Evolutionary conservation across 306 rosid species (phyloP).

Genomic region (Casuarina equisetifolia): DNA sequence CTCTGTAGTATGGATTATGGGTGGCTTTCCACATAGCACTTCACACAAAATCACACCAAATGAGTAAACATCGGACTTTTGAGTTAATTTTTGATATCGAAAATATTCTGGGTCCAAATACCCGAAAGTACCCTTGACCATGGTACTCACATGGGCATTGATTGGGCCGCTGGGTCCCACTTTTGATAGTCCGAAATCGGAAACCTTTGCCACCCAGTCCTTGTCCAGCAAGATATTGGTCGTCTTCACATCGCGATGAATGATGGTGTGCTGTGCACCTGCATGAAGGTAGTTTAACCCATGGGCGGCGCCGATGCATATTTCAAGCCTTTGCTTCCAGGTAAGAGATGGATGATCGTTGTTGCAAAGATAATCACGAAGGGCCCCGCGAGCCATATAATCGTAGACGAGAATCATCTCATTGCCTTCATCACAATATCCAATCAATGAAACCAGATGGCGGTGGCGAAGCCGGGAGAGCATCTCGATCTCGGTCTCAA

Average conservation of each 20-base stretch:
- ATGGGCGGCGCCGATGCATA: background rate
- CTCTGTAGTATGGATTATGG: background rate
- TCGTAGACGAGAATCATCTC: background rate
- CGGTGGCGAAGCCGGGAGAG: no score
- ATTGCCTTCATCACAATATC: no score
- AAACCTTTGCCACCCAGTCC: background rate
- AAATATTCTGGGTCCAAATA: background rate
- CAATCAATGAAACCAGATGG: no score
- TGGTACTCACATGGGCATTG: background rate
- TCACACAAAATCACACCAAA: background rate
- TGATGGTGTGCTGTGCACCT: background rate
- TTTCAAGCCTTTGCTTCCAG: background rate
- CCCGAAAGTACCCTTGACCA: no score
- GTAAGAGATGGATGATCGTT: background rate
- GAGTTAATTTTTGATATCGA: background rate
- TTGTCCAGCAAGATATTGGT: background rate
- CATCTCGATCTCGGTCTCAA: no score
- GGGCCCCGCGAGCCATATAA: background rate
- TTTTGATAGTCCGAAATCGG: background rate
- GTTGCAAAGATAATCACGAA: background rate
- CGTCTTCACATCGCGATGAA: background rate
- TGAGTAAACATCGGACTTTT: background rate
- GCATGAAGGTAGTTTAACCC: background rate
- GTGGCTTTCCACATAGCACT: background rate
- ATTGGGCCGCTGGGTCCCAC: background rate